phyloP scores from a whole-genome alignment of 1,284 basidiomycete genomes.

The Melanopsichium pennsylvanicum region DNA sequence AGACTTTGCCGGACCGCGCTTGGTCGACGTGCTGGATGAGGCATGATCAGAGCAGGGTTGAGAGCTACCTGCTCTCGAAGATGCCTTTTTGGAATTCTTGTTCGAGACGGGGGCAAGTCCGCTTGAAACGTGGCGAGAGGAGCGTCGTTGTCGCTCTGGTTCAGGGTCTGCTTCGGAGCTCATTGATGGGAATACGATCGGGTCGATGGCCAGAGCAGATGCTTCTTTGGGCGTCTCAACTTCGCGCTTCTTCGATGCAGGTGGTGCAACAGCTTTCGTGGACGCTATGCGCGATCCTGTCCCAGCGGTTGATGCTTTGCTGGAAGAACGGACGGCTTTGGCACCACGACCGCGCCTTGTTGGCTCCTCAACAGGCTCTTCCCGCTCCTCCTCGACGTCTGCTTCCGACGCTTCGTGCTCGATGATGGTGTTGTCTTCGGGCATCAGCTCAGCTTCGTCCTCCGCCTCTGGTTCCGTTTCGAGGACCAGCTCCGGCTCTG shows the following conservation, averaged over 20 bases:
- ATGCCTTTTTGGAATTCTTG: background rate
- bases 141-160: conserved; percentile 2
- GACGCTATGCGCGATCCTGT: conserved; percentile 19
- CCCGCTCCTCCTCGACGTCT: conserved; percentile 3
- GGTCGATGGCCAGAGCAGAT: background rate
- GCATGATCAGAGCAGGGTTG: background rate
- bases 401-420: conserved; percentile 13
- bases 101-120: conserved; percentile 1
- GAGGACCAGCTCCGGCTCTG: conserved; percentile 6
- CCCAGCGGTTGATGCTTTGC: conserved; percentile 6
- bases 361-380: conserved; percentile 20
- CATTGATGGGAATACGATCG: conserved; percentile 18
- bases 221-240: background rate
- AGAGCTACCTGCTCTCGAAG: background rate
- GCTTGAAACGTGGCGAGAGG: conserved; percentile 9
- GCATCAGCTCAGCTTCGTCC: conserved; percentile 4
- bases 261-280: background rate
- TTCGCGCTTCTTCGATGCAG: background rate
- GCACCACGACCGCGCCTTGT: conserved; percentile 17
- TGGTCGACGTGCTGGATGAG: conserved; percentile 1
- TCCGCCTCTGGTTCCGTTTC: conserved; percentile 4
- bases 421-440: conserved; percentile 22
- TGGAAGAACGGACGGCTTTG: conserved; percentile 9
- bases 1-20: conserved; percentile 5
- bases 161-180: conserved; percentile 20